Conservation (phyloP, 2,329 filamentous ascomycete species). For the Fusarium sambucinum region DNA sequence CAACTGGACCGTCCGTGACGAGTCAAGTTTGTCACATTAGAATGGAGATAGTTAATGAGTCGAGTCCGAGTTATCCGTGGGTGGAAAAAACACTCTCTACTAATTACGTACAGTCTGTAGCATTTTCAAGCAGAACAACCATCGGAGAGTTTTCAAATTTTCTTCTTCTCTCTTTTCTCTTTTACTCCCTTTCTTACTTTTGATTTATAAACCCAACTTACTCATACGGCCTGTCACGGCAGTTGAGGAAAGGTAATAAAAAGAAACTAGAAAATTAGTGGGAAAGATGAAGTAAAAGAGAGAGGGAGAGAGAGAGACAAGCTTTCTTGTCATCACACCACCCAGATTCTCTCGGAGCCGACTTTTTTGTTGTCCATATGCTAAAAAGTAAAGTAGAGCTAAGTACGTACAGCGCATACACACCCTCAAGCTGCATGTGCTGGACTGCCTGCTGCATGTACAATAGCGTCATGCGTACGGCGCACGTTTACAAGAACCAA, state of each 20-base stretch:
- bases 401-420: conserved; percentile 12
- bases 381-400: conserved; percentile 4
- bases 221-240: conserved; percentile 4
- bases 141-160: conserved; percentile 16
- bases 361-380: conserved; percentile 5
- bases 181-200: neutral
- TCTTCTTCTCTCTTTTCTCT: neutral
- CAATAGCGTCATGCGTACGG: conserved; percentile 46
- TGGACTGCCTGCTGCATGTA: conserved; percentile 35
- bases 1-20: conserved; percentile 9
- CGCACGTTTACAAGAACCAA: conserved; percentile 36
- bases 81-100: neutral
- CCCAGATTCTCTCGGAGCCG: conserved; percentile 29
- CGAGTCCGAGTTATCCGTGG: conserved; percentile 29
- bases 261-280: conserved; percentile 4
- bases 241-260: conserved; percentile 11
- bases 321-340: conserved; percentile 19
- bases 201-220: neutral
- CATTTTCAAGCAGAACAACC: neutral
- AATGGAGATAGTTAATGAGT: conserved; percentile 19
- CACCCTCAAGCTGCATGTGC: conserved; percentile 8
- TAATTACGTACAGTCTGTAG: conserved; percentile 39
- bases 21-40: conserved; percentile 29
- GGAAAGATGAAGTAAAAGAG: neutral
- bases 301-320: conserved; percentile 8